Base-by-base conservation (phyloP, 805 yeast genomes). In the Metahyphopichia silvanorum region DNA sequence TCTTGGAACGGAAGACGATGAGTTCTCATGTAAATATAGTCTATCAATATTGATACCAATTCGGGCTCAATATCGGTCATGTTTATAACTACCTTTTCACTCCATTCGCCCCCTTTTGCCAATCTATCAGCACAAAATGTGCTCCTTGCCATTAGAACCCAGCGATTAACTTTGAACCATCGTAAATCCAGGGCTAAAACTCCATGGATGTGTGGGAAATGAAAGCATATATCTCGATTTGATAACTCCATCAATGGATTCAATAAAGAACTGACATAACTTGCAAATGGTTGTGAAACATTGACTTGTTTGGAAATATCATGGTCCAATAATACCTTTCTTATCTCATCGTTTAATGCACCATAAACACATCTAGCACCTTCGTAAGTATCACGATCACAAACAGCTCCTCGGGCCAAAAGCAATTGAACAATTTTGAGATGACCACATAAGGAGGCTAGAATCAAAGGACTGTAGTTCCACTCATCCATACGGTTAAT, bases 341-440 rank as follows among this genome's bases (percentile, higher is more conserved):
- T 56, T 17, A 85, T 85, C 4, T 63, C 53, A 48, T 82, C 87
- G 12, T 72, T 85, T 35, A 85, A 56, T 0, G 94, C 93, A 2
- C 89, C 93, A 47, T 85, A 83, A 2, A 84, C 67, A 43, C 91
- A 83, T 27, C 69, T 66, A 9, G 82, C 86, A 2, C 94, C 93
- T 52, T 83, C 85, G 47, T 78, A 78, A n/a, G 88, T 79, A 49
- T 84, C 91, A 47, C 86, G 68, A 53, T 82, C 89, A 53, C 91
- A 83, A 6, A 77, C 67, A 0, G 93, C 87, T 6, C 95, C 95
- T 25, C 66, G 40, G 27, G 73, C 67, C 7, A 85, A 60, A 15
- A 85, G 57, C 30, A 79, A 53, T 33, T 61, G 64, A n/a, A 85
- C 93, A 4, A 85, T 68, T 1, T 60, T 63, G 39, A 68, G 69